These are phyloP conservation scores for Ogataea populi-albae DNA, from an alignment of 805 yeast species.

Conservation along the genomic window DNA sequence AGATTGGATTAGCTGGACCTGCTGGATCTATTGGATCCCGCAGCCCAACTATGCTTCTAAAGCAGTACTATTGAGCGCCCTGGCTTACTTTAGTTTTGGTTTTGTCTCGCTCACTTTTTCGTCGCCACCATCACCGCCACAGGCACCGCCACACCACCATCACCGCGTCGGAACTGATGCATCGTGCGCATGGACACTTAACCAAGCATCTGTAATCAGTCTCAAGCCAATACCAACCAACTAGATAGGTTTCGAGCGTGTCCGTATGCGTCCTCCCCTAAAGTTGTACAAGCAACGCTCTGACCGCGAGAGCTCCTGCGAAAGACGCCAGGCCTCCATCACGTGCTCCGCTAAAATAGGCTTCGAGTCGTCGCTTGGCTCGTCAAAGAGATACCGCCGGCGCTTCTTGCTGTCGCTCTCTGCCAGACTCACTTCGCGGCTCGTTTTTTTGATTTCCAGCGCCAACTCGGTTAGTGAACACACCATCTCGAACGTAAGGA, in stretches of 20 bases:
- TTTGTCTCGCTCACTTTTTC: too few species aligned
- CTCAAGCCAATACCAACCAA: too few species aligned
- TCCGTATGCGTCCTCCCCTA: constrained; percentile 61
- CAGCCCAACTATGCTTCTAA: too few species aligned
- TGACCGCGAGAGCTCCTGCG: constrained; percentile 57
- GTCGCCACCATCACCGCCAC: not conserved
- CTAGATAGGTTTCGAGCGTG: constrained; percentile 46
- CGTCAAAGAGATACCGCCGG: constrained; percentile 73
- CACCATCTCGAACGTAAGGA: constrained; percentile 93
- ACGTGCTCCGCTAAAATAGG: constrained; percentile 81
- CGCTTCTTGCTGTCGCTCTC: constrained; percentile 38
- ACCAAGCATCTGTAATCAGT: too few species aligned
- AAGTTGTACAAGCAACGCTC: constrained; percentile 68
- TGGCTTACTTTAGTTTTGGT: too few species aligned
- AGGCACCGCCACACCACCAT: constrained; percentile 2
- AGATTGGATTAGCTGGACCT: too few species aligned
- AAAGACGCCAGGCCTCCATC: constrained; percentile 82
- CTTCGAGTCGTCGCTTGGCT: constrained; percentile 77
- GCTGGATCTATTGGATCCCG: too few species aligned
- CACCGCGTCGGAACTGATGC: not conserved
- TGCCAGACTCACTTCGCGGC: constrained; percentile 8
- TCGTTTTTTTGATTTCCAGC: constrained; percentile 55
- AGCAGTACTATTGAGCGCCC: too few species aligned
- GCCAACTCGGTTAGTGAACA: constrained; percentile 94
- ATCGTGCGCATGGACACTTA: constrained; percentile 1